These are phyloP conservation scores for Sisymbrium irio DNA, from an alignment of 345 rosid genomes.

Conservation along the genomic window DNA sequence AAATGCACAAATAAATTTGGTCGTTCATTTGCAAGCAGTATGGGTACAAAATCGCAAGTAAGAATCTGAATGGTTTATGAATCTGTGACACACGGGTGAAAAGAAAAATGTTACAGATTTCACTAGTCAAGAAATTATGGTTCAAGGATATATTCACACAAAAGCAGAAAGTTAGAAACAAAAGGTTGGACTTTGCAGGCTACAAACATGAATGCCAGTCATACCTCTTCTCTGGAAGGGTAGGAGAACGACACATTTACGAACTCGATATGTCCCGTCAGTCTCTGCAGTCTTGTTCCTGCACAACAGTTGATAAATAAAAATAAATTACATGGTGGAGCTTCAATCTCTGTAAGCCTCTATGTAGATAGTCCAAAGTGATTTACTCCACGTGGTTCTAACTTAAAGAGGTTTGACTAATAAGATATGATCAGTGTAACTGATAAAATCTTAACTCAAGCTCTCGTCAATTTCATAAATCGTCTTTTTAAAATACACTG, in stretches of 20 bases:
- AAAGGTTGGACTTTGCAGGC: background rate
- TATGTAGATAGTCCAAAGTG: constrained; percentile 6
- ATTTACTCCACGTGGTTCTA: background rate
- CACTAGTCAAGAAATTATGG: background rate
- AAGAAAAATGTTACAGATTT: background rate
- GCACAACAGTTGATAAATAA: constrained; percentile 22
- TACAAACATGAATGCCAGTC: constrained; percentile 25
- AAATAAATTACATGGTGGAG: constrained; percentile 17
- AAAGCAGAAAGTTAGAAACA: constrained; percentile 3
- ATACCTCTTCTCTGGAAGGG: constrained; percentile 63
- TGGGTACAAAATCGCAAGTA: background rate
- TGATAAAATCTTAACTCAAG: constrained; percentile 3
- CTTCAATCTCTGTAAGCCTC: constrained; percentile 5
- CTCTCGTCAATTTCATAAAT: constrained; percentile 6
- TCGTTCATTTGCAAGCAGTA: background rate
- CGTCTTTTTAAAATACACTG: background rate
- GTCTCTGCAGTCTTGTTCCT: constrained; percentile 60
- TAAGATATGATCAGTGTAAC: background rate
- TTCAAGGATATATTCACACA: constrained; percentile 6
- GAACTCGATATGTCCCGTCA: constrained; percentile 62
- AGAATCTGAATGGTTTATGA: background rate
- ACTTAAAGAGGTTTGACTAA: background rate
- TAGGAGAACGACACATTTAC: constrained; percentile 64
- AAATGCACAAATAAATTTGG: background rate
- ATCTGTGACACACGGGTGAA: background rate